Evolutionary conservation across 2,329 filamentous ascomycete genomes (phyloP).

Genomic region (Xylariaceae sp.): DNA sequence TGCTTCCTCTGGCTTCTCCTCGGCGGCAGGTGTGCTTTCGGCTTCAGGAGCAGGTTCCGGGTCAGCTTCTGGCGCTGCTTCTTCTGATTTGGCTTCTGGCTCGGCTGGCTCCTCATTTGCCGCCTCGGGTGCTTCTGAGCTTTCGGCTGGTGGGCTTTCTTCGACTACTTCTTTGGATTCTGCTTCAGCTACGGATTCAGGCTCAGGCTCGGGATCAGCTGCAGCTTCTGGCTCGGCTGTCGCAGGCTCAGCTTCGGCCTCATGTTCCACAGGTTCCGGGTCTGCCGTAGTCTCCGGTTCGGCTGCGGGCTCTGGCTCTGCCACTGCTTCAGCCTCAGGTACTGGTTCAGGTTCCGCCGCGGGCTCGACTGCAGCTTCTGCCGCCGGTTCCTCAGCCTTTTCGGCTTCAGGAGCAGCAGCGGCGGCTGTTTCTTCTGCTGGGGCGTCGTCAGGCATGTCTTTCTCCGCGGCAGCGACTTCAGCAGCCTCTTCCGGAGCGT

Average conservation of each 20-base stretch:
- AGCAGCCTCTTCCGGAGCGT: slow-evolving; percentile 8
- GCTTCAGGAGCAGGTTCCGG: slow-evolving; percentile 1
- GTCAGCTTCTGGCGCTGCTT: slow-evolving; percentile 1
- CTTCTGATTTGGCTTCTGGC: slow-evolving; percentile 5
- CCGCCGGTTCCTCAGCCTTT: slow-evolving; percentile 12
- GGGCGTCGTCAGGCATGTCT: slow-evolving; percentile 1
- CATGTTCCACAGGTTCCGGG: not conserved
- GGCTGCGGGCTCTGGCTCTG: slow-evolving; percentile 1
- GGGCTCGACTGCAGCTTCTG: slow-evolving; percentile 9
- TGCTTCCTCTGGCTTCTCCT: slow-evolving; percentile 6
- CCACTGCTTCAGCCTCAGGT: slow-evolving; percentile 5
- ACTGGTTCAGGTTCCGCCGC: slow-evolving; percentile 5
- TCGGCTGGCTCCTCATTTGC: slow-evolving; percentile 2
- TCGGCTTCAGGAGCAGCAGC: not conserved
- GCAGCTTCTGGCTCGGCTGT: not conserved
- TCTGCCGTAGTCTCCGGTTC: not conserved
- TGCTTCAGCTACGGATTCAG: not conserved
- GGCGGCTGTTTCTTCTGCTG: slow-evolving; percentile 5
- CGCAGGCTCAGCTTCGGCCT: not conserved
- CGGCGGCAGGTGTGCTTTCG: not conserved
- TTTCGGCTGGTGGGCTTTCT: not conserved
- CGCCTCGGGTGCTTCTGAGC: slow-evolving; percentile 4
- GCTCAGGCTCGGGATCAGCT: not conserved
- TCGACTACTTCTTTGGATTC: not conserved
- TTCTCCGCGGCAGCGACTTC: slow-evolving; percentile 5